Evolutionary conservation across 1,139 yeast species (phyloP), one percentile per base, ranked within the genome.

Genomic region (Scheffersomyces insectosa): DNA sequence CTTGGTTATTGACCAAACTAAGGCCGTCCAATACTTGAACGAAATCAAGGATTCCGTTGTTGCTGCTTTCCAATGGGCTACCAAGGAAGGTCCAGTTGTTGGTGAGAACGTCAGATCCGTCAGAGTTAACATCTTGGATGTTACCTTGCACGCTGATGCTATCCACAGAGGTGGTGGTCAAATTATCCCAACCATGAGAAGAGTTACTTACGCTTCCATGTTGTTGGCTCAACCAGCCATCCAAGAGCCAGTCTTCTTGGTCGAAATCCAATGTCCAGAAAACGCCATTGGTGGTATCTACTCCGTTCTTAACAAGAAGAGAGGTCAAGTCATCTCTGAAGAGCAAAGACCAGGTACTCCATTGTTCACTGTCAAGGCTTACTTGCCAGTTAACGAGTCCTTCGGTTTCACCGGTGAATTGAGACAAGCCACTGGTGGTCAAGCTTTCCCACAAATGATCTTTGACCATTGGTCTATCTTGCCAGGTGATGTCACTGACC

Each of bases 111-210:
- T 88, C 80, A 91, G 99, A 85, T 87, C 96, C 66, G 83, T 90
- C 68, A 89, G 99, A 82, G 80, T 89, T 76, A 93, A 93, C 96
- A 87, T 93, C 71, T 84, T 93, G 80, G 99, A 93, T 86, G 99
- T 93, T 71, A 91, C 97, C 64, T 84, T 93, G 77, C 99, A 93
- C 79, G 96, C 99, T 73, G 99, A 93, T 88, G 97, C 99, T 77
- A 93, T 93, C 80, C 99, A 93, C 88, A 90, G 99, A 88, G 99
- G 99, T 85, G 97, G 96, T 81, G 99, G 99, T 81, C 99, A 93
- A 84, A 85, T 93, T 76, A 90, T 93, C 79, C 98, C 98, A 79
- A 93, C 99, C 79, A 91, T 93, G 97, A 90, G 98, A 86, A 93
- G 99, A 85, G 98, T 85, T 65, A 89, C 98, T 59, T 93, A 88